A percentile compares a stretch with the other conserved stretches of the same genome.
Conservation (phyloP, 2,329 filamentous ascomycete genomes). For the Stenocarpella maydis region DNA sequence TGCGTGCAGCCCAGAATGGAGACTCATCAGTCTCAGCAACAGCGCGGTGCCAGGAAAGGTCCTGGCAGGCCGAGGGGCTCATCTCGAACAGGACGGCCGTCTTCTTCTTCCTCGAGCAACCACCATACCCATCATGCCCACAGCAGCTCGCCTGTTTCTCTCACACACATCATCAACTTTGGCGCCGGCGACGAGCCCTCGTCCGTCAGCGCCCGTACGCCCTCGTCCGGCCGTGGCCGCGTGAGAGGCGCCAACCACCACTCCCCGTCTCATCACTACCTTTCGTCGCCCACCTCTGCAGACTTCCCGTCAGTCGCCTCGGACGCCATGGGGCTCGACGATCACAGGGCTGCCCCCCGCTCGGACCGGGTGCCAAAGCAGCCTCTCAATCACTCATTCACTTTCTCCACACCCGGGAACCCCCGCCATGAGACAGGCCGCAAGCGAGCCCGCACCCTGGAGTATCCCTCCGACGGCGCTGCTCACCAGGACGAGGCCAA, state of each 20-base stretch:
- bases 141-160: slow-evolving; percentile 14
- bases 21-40: slow-evolving; percentile 32
- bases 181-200: slow-evolving; percentile 27
- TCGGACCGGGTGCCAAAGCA: slow-evolving; percentile 43
- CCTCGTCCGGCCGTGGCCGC: slow-evolving; percentile 31
- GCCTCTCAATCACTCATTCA: slow-evolving; percentile 47
- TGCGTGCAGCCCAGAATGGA: slow-evolving; percentile 33
- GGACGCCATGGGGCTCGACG: slow-evolving; percentile 25
- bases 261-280: slow-evolving; percentile 26
- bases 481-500: slow-evolving; percentile 55
- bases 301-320: slow-evolving; percentile 18
- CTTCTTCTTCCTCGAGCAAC: slow-evolving; percentile 32
- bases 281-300: slow-evolving; percentile 26
- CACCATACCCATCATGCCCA: slow-evolving; percentile 23
- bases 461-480: slow-evolving; percentile 46
- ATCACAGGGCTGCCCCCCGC: slow-evolving; percentile 27
- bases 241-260: slow-evolving; percentile 25
- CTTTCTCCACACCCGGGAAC: slow-evolving; percentile 48
- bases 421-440: slow-evolving; percentile 42
- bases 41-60: slow-evolving; percentile 29
- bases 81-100: slow-evolving; percentile 30
- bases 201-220: slow-evolving; percentile 23
- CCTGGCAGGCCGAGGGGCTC: slow-evolving; percentile 31
- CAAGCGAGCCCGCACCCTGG: slow-evolving; percentile 55
- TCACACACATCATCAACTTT: slow-evolving; percentile 32